Evolutionary conservation across 805 yeast species (phyloP), one percentile per base, ranked within the genome.

Genomic region (Kluyveromyces aestuarii): DNA sequence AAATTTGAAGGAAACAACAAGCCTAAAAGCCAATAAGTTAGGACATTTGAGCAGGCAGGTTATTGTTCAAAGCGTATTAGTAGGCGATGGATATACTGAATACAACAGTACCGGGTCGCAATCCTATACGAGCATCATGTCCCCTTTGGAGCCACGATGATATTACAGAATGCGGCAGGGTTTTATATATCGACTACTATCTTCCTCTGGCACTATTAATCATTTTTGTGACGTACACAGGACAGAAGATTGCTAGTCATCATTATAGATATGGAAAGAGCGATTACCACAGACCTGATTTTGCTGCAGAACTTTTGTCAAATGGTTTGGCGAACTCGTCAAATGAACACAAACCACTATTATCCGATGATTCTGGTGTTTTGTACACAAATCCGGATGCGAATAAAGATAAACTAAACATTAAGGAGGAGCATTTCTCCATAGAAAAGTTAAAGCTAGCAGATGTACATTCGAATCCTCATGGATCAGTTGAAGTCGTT

Each of bases 401-500:
- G 2, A 47, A 44, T 25, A 37, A 37, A 9, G 21, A 37, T 8
- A 36, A 43, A 19, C 50, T 49, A 17, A 43, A 43, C 18, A 38
- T 79, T 38, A 74, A 79, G 40, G 77, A 77, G 33, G 76, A 75
- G 41, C 93, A 84, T 62, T 85, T 84, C 55, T 85, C 85, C 54
- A 72, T 84, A 33, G 71, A 76, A 17, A 73, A 75, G 18, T 61
- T 84, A 37, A 68, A 74, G 13, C 76, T 80, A 16, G 66, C 75
- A 2, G 75, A 76, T 50, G 72, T 73, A 9, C 82, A 81, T 62
- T 89, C 88, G 6, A 72, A 75, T 10, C 78, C 82, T 8, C 81
- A 80, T 51, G 87, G 88, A 3, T 61, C 64, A 8, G 59, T 70
- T n/a, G 66, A 71, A 50, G 59, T 72, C 18, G 71, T 81, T 2